Conservation (phyloP, 192 early-diverging fungal species). For the Rhizoclosmatium sp. region DNA sequence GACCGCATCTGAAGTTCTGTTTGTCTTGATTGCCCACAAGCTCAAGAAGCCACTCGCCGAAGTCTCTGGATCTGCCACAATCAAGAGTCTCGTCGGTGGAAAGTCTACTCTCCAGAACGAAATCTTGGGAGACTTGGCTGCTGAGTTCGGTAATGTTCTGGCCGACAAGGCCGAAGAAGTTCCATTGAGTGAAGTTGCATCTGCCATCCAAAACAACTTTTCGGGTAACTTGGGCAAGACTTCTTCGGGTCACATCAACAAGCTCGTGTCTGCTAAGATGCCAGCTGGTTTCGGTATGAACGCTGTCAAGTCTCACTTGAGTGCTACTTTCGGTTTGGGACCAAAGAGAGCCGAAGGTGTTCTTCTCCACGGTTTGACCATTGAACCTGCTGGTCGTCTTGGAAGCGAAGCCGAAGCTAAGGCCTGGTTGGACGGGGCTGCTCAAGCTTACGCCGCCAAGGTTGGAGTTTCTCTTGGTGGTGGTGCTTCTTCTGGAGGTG, state of each 20-base stretch:
- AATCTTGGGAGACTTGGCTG: slow-evolving; percentile 91
- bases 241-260: slow-evolving; percentile 74
- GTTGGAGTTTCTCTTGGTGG: slow-evolving; percentile 72
- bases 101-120: slow-evolving; percentile 98
- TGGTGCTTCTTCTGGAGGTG: slow-evolving; percentile 56
- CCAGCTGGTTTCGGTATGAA: slow-evolving; percentile 86
- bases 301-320: slow-evolving; percentile 78
- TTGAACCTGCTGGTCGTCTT: slow-evolving; percentile 85
- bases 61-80: slow-evolving; percentile 75
- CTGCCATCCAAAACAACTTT: slow-evolving; percentile 67
- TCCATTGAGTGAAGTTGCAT: slow-evolving; percentile 81
- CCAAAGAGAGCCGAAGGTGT: slow-evolving; percentile 75
- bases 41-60: slow-evolving; percentile 83
- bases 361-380: slow-evolving; percentile 78
- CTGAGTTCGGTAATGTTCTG: slow-evolving; percentile 82
- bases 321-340: slow-evolving; percentile 76
- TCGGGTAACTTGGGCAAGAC: slow-evolving; percentile 83
- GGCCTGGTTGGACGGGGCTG: slow-evolving; percentile 79
- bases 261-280: slow-evolving; percentile 89
- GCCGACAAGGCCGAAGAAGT: slow-evolving; percentile 94
- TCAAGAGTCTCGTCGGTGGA: slow-evolving; percentile 93
- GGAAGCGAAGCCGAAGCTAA: slow-evolving; percentile 77
- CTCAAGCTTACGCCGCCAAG: slow-evolving; percentile 72
- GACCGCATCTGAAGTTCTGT: slow-evolving; percentile 82
- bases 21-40: slow-evolving; percentile 88